Percentiles rank a stretch among this genome's conserved stretches.
These are phyloP conservation scores for Pseudocohnilembus persalinus DNA, from an alignment of 169 alveolate species.

Conservation along the genomic window DNA sequence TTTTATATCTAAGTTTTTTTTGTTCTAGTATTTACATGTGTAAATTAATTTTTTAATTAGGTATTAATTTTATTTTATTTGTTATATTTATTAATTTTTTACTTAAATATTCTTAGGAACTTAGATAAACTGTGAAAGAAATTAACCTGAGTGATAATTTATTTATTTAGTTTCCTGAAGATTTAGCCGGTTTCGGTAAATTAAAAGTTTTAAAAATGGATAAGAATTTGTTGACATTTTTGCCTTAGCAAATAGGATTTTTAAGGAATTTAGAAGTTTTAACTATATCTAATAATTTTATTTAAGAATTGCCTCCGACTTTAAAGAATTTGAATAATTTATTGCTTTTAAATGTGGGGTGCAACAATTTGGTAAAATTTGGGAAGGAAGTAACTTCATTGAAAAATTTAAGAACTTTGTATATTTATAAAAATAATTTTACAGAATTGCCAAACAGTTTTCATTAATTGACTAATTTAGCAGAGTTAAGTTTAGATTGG, in stretches of 20 bases:
- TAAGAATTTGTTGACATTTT: neutral
- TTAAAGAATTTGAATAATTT: conserved; percentile 20
- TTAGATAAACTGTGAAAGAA: neutral
- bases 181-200: conserved; percentile 1
- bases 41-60: too few relatives aligned
- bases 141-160: conserved; percentile 8
- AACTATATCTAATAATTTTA: conserved; percentile 6
- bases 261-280: conserved; percentile 21
- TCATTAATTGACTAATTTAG: neutral
- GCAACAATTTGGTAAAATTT: conserved; percentile 16
- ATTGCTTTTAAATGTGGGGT: conserved; percentile 8
- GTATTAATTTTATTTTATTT: too few relatives aligned
- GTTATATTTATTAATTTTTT: too few relatives aligned
- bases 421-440: conserved; percentile 23
- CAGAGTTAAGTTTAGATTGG: conserved; percentile 39
- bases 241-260: conserved; percentile 20
- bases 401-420: conserved; percentile 6
- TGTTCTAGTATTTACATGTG: too few relatives aligned
- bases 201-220: conserved; percentile 13
- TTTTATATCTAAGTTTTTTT: too few relatives aligned
- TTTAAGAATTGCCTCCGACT: conserved; percentile 4
- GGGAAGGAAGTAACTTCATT: conserved; percentile 18
- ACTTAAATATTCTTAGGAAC: neutral
- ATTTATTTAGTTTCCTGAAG: conserved; percentile 9
- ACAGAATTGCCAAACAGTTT: conserved; percentile 19